These are phyloP conservation scores for Aspergillus arachidicola DNA, from an alignment of 2,329 filamentous ascomycete species.

Conservation along the genomic window DNA sequence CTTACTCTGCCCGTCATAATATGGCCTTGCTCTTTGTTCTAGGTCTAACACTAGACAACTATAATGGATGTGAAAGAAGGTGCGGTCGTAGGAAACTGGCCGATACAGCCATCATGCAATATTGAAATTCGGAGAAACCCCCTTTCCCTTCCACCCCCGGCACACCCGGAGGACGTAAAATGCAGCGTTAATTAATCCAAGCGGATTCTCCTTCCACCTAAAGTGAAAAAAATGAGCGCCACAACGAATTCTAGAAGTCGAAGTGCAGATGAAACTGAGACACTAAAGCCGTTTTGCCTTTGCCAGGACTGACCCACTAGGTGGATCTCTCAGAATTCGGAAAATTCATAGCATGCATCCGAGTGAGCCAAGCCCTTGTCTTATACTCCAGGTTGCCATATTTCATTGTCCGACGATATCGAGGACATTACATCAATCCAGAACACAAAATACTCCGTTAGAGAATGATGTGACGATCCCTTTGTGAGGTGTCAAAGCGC, in stretches of 20 bases:
- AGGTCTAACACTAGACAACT: neutral
- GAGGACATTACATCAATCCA: neutral
- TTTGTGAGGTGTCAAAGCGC: neutral
- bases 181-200: neutral
- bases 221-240: neutral
- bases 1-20: neutral
- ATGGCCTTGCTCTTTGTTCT: rapidly evolving
- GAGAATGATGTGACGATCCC: neutral
- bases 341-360: neutral
- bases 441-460: neutral
- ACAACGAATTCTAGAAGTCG: neutral
- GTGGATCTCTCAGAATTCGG: neutral
- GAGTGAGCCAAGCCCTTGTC: neutral
- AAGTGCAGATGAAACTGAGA: neutral
- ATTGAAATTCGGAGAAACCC: neutral
- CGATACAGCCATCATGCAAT: neutral
- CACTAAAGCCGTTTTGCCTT: neutral
- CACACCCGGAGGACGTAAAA: neutral
- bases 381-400: neutral
- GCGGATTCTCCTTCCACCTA: neutral
- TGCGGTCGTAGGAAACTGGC: neutral
- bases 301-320: neutral
- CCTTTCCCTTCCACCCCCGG: neutral
- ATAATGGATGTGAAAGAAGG: neutral
- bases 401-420: neutral